Conservation (phyloP, 2,329 filamentous ascomycete species). For the Didymella glomerata region DNA sequence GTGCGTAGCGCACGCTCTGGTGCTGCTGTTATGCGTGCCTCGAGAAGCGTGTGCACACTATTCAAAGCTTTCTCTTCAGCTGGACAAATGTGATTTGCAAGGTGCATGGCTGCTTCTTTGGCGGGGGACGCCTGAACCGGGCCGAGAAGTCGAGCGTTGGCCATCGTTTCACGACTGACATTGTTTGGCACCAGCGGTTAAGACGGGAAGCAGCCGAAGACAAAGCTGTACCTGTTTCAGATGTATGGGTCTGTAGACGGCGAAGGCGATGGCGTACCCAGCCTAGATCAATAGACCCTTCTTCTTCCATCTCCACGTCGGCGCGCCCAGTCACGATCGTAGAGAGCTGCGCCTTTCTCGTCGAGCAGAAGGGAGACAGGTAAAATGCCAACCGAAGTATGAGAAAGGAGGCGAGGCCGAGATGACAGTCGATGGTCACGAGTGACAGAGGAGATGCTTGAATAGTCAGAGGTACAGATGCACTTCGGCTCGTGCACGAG, state of each 20-base stretch:
- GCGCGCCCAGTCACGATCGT: neutral
- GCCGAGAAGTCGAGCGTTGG: conserved; percentile 7
- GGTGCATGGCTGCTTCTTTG: conserved; percentile 3
- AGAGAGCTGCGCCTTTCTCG: neutral
- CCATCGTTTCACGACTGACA: conserved; percentile 12
- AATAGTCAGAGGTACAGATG: neutral
- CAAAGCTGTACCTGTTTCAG: conserved; percentile 3
- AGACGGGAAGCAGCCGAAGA: conserved; percentile 4
- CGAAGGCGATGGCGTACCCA: neutral
- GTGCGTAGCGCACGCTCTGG: neutral
- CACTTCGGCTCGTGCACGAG: neutral
- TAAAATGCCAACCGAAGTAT: neutral
- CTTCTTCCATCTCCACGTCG: neutral
- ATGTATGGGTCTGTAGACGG: neutral
- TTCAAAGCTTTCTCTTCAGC: neutral
- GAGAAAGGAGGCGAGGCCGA: neutral
- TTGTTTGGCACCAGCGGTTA: conserved; percentile 11
- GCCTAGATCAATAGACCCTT: neutral
- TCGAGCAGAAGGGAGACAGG: neutral
- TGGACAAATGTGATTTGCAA: conserved; percentile 7
- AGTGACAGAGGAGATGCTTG: neutral
- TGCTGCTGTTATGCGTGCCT: neutral
- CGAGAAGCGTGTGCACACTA: neutral
- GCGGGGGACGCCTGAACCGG: conserved; percentile 5
- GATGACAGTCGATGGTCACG: neutral